Evolutionary conservation across 2,329 filamentous ascomycete genomes (phyloP).

Genomic region (Clonostachys solani): DNA sequence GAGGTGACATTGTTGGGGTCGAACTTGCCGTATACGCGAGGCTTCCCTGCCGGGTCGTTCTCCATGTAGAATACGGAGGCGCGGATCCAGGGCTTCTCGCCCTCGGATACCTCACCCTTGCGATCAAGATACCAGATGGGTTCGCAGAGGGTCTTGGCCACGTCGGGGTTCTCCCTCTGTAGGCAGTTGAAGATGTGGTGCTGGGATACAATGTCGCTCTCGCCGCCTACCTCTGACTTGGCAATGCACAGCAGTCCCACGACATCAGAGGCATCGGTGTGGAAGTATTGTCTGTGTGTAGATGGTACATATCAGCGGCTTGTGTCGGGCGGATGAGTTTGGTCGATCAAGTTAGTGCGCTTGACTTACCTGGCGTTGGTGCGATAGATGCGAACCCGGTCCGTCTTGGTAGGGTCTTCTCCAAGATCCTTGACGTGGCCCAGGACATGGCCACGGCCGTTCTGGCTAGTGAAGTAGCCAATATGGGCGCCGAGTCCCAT

Average conservation of each 20-base stretch:
- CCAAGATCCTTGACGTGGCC: constrained; percentile 88
- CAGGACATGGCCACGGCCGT: constrained; percentile 78
- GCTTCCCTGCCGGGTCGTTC: constrained; percentile 43
- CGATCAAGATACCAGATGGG: constrained; percentile 92
- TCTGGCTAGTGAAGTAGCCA: constrained; percentile 85
- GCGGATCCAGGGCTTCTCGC: constrained; percentile 70
- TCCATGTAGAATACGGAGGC: constrained; percentile 75
- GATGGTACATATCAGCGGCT: background rate
- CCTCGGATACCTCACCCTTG: constrained; percentile 74
- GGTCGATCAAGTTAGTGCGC: background rate
- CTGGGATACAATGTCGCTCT: constrained; percentile 73
- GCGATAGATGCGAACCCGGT: constrained; percentile 85
- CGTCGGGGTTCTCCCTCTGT: constrained; percentile 72
- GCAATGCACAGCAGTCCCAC: constrained; percentile 80
- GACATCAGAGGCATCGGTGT: constrained; percentile 77
- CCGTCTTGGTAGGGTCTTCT: constrained; percentile 75
- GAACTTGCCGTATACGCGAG: constrained; percentile 63
- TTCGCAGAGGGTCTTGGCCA: constrained; percentile 67
- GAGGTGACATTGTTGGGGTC: constrained; percentile 86
- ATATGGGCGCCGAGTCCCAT: constrained; percentile 85
- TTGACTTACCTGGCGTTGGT: constrained; percentile 56
- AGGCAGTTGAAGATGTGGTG: constrained; percentile 81
- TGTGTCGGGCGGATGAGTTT: constrained; percentile 42
- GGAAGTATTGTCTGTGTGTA: constrained; percentile 26
- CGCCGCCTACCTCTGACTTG: constrained; percentile 73